Conservation (phyloP, 2,329 filamentous ascomycete genomes). For the Ophiobolus disseminans region DNA sequence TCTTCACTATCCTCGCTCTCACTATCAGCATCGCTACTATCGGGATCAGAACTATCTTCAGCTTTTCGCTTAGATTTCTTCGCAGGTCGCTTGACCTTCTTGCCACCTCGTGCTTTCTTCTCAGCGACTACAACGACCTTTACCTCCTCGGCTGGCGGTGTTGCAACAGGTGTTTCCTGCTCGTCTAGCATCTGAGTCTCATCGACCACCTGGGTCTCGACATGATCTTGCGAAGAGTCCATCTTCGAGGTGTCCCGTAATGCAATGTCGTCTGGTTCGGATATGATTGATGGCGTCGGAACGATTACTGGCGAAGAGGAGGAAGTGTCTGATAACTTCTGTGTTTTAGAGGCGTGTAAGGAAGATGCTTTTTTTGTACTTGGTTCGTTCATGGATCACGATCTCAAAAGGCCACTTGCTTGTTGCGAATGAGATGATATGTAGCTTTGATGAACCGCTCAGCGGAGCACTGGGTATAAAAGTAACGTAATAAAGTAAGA, state of each 20-base stretch:
- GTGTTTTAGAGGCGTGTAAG: conserved; percentile 11
- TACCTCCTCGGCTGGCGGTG: conserved; percentile 14
- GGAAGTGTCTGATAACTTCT: conserved; percentile 28
- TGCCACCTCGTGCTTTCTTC: conserved; percentile 14
- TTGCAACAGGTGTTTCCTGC: conserved; percentile 6
- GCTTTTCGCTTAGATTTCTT: conserved; percentile 27
- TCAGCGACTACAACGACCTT: conserved; percentile 11
- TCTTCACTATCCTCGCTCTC: conserved; percentile 27
- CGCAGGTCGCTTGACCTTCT: conserved; percentile 19
- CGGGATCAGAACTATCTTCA: conserved; percentile 30
- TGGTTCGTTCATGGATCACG: conserved; percentile 29
- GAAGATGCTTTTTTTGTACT: conserved; percentile 14
- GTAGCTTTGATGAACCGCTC: not conserved
- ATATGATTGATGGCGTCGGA: conserved; percentile 31
- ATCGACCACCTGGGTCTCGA: conserved; percentile 12
- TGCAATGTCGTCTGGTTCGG: conserved; percentile 25
- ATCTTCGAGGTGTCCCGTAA: conserved; percentile 21
- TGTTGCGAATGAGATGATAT: not conserved
- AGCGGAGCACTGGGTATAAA: not conserved
- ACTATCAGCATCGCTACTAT: conserved; percentile 25
- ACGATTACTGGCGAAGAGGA: conserved; percentile 34
- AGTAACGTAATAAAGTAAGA: not conserved
- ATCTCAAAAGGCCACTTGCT: not conserved
- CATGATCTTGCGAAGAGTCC: conserved; percentile 20
- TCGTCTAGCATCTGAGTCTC: conserved; percentile 9